Evolutionary conservation across 805 yeast species (phyloP), one percentile per base, ranked within the genome.

Genomic region (Candida ascalaphidarum): DNA sequence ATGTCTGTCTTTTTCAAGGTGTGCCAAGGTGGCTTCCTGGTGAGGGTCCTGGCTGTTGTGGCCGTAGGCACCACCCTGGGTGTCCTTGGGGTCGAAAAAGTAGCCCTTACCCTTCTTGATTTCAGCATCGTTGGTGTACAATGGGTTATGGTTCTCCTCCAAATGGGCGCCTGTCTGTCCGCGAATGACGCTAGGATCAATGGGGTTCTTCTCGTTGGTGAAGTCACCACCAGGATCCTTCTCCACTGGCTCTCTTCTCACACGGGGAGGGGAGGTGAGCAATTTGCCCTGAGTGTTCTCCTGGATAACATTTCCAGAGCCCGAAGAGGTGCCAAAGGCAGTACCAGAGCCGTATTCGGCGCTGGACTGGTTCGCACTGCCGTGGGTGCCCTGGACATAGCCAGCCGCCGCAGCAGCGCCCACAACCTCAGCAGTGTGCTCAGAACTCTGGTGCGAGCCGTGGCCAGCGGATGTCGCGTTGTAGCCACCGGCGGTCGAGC

Each of bases 51-150:
- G 29, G 20, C 27, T 30, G 15, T 25, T 23, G 23, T 36, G 22
- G 16, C 34, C 33, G 31, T 48, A 49, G 26, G 41, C 32, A 13
- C 60, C 58, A 15, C 58, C 59, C 35, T 56, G 61, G 19, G 62
- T 55, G 36, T 56, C 62, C 33, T 36, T 43, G 9, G 64, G 62
- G 27, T 55, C 52, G 32, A 42, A 58, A 33, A 46, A 58, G 27
- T 39, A 37, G 9, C 64, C 64, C 8, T 41, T 35, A 17, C 63
- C 64, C 20, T 44, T 31, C 7, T 31, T 39, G 11, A 40, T 39
- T 20, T 32, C 35, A 16, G 63, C 59, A 23, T 49, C 55, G 31
- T 55, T 45, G 16, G 44, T 47, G 36, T 55, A 58, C 4, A 31
- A 30, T 3, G 58, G 60, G 15, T 41, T 30, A n/a, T 23, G 25